phyloP scores from a whole-genome alignment of 176 grass and related monocot species.

The Typha latifolia region DNA sequence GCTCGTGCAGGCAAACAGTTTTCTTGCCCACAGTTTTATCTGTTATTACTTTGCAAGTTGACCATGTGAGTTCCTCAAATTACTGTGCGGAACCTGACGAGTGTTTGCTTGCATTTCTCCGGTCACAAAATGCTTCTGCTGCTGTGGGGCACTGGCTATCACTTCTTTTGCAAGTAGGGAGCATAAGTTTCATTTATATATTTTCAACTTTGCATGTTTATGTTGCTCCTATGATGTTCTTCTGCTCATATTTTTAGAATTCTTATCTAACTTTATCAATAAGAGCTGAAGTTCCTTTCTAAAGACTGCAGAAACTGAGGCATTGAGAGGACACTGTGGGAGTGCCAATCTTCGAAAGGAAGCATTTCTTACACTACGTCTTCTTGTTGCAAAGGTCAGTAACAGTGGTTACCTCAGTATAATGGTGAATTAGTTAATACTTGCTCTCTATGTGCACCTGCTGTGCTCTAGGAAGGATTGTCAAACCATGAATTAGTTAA shows the following conservation, averaged over 20 bases:
- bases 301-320: conserved; percentile 79
- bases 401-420: conserved; percentile 15
- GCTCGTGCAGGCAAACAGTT: conserved; percentile 54
- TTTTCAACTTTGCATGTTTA: conserved; percentile 5
- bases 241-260: background rate
- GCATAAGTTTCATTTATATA: conserved; percentile 5
- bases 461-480: background rate
- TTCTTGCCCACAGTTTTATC: conserved; percentile 26
- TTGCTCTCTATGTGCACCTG: background rate
- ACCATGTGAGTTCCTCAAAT: conserved; percentile 11
- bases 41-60: conserved; percentile 18
- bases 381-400: conserved; percentile 73
- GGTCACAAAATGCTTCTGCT: conserved; percentile 77
- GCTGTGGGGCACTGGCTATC: conserved; percentile 85
- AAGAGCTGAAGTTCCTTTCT: conserved; percentile 19
- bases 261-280: background rate
- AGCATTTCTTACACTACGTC: conserved; percentile 58
- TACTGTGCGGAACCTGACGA: conserved; percentile 34
- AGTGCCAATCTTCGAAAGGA: conserved; percentile 75
- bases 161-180: conserved; percentile 71
- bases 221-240: background rate
- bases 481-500: too few species aligned
- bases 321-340: conserved; percentile 67
- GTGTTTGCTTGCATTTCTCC: conserved; percentile 81
- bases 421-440: background rate